Evolutionary conservation across 2,329 filamentous ascomycete genomes (phyloP), one percentile per base, ranked within the genome.

Genomic region (Curvularia verruculosa): DNA sequence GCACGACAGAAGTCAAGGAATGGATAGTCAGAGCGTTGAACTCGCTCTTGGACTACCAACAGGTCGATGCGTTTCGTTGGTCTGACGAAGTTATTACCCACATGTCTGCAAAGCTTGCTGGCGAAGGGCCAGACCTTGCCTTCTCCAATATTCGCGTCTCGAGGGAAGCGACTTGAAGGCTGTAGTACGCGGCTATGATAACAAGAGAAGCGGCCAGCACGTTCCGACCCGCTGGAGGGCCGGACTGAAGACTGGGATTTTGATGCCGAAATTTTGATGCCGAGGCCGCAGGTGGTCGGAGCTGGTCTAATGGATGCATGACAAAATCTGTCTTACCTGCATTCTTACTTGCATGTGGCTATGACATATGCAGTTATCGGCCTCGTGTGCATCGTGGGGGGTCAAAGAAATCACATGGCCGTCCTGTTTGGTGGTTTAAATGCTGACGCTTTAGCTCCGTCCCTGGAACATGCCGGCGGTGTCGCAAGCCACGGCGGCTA

Each of bases 1-100:
- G 69, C 44, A 55, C 56, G 3, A 44, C 56, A 1, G 59, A 70
- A 3, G 62, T 72, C 3, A 63, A 71, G 23, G 52, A 60, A 19
- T 73, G 71, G 71, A 69, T 74, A 19, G 24, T 74, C 13, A 54
- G 40, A 29, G 59, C 63, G 3, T 36, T 74, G 26, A 75, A 75
- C 43, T 61, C 61, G 8, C 56, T 74, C 5, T 46, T 74, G 37
- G 68, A 72, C 23, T 61, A 63, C 23, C 70, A 73, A 39, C 50
- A 53, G 34, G 66, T 72, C 1, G 63, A 65, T 26, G 46, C 61
- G 2, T 75, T 74, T 41, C 63, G 66, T n/a, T 74, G 72, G 72
- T 66, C 64, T 0, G 64, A 70, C 18, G 63, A 69, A 2, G 56
- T 70, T 7, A 63, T 74, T 15, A 31, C 31, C 12, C 64, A 58